phyloP scores from a whole-genome alignment of 305 asterid genomes.

The Plantago rigida region DNA sequence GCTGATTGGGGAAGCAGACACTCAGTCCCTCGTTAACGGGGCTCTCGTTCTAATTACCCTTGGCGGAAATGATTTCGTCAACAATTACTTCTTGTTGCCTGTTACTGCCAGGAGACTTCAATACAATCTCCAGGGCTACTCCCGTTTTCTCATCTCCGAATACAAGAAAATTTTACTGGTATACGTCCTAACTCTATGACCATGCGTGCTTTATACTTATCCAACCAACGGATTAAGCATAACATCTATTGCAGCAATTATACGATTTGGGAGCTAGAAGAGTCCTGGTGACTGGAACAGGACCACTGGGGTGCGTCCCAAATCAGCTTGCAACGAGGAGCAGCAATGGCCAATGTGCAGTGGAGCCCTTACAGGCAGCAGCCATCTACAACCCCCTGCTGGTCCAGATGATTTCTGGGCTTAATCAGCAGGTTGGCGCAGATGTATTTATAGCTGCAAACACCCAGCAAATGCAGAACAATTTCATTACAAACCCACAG shows the following conservation, averaged over 20 bases:
- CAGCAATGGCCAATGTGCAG: slow-evolving; percentile 45
- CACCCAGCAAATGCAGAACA: slow-evolving; percentile 36
- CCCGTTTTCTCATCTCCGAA: slow-evolving; percentile 31
- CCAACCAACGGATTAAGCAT: too few species aligned
- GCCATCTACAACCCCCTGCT: slow-evolving; percentile 44
- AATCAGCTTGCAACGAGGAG: slow-evolving; percentile 40
- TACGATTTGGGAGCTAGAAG: slow-evolving; percentile 45
- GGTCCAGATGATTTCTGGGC: slow-evolving; percentile 31
- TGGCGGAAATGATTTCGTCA: slow-evolving; percentile 52
- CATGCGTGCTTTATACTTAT: too few species aligned
- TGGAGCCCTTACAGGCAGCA: slow-evolving; percentile 42
- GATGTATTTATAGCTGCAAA: slow-evolving; percentile 49
- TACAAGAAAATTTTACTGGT: slow-evolving; percentile 37
- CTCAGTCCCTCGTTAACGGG: slow-evolving; percentile 31
- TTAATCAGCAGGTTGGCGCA: slow-evolving; percentile 40
- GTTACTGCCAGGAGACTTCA: slow-evolving; percentile 33
- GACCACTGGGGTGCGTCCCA: slow-evolving; percentile 64
- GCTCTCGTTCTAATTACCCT: slow-evolving; percentile 46
- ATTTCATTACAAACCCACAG: slow-evolving; percentile 45
- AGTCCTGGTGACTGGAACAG: slow-evolving; percentile 55
- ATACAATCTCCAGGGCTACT: slow-evolving; percentile 33
- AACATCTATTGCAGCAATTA: slow-evolving; percentile 28
- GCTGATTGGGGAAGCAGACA: slow-evolving; percentile 33
- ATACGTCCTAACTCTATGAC: background rate
- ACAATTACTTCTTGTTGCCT: slow-evolving; percentile 45